Evolutionary conservation across 768 basidiomycete species (phyloP), one percentile per base, ranked within the genome.

Genomic region (Crepidotus variabilis): DNA sequence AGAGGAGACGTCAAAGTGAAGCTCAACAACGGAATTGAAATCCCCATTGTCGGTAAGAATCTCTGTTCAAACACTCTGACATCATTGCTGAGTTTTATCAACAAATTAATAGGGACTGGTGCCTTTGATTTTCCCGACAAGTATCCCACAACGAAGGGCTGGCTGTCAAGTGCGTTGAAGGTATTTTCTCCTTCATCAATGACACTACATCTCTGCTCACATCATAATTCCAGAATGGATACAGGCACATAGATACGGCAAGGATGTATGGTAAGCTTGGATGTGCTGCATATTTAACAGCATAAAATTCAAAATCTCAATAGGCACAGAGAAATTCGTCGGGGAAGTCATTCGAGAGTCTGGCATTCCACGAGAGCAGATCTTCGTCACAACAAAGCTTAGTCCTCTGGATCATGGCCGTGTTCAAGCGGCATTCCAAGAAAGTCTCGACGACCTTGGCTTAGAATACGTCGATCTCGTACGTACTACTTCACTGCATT

Each of bases 321-420:
- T 23, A 66, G 65, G 57, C 10, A 80, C 77, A 6, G 80, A 80
- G 54, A 65, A 63, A 23, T 66, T 69, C 5, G 76, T 80, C 16
- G 78, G 80, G 2, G 61, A 71, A 5, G 78, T 75, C 0, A 69
- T 85, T 54, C 72, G 71, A 43, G 75, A 69, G 9, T 81, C 78
- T 16, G 80, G 79, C 2, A 69, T 81, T 39, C 75, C 79, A 2
- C 73, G 81, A 22, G 72, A 76, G 24, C 71, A 81, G 36, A 62
- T 82, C 22, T 81, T 77, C 61, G 67, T 83, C 32, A 81, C 79
- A 0, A 80, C 80, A 14, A 83, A 83, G 61, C 67, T 81, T 11
- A 20, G 18, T 33, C 69, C 74, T 66, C 76, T 57, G 60, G 72
- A 78, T 47, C 71, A 72, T 11, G 59, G 64, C 23, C 61, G 65